These are phyloP conservation scores for Plasmodium blacklocki DNA, from an alignment of 169 alveolate species.

Conservation along the genomic window DNA sequence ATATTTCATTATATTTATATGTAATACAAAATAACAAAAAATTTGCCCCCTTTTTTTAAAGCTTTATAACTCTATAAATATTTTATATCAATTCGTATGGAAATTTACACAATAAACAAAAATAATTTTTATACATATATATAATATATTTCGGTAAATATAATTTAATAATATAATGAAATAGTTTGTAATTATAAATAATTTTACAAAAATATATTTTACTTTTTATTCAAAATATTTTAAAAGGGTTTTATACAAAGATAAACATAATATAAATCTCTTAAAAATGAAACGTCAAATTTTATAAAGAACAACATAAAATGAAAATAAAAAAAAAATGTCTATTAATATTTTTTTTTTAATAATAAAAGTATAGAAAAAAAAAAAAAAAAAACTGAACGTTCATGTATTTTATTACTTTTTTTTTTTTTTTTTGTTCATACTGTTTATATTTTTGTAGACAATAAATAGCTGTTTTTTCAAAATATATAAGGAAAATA, in stretches of 20 bases:
- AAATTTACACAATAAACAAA: too few relatives aligned
- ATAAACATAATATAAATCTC: conserved; percentile 3
- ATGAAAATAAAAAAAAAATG: conserved; percentile 15
- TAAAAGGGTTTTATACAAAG: conserved; percentile 15
- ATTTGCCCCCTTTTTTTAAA: too few relatives aligned
- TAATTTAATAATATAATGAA: too few relatives aligned
- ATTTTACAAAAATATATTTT: not conserved
- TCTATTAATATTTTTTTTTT: conserved; percentile 43
- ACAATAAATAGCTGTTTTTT: conserved; percentile 12
- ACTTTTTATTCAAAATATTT: conserved; percentile 26
- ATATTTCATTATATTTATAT: conserved; percentile 31
- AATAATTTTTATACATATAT: too few relatives aligned
- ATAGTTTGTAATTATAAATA: too few relatives aligned
- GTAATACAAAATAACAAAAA: too few relatives aligned
- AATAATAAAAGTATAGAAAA: conserved; percentile 10
- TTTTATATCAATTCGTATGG: too few relatives aligned
- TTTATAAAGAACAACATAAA: conserved; percentile 10
- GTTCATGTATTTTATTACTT: conserved; percentile 7
- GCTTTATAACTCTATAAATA: too few relatives aligned
- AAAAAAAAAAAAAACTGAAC: conserved; percentile 26
- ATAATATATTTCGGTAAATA: too few relatives aligned
- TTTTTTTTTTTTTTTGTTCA: conserved; percentile 22
- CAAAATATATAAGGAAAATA: not conserved
- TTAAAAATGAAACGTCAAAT: too few relatives aligned
- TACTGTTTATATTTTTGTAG: not conserved